A percentile compares a stretch with the other conserved stretches of the same genome.
Evolutionary conservation across 768 basidiomycete genomes (phyloP).

Genomic region (Baorangia bicolor): DNA sequence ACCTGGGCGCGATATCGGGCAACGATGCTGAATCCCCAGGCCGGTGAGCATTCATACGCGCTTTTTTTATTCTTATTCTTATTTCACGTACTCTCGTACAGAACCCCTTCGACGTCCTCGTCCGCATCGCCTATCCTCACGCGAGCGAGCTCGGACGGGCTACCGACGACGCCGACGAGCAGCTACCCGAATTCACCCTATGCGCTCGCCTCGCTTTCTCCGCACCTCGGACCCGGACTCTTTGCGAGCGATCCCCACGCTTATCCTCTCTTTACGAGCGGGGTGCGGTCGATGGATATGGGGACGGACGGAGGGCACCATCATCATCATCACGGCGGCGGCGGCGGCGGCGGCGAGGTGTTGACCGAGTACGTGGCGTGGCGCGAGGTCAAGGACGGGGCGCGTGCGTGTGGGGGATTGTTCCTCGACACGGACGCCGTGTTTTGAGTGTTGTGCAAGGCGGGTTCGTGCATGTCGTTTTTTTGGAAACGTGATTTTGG

Average conservation of each 20-base stretch:
- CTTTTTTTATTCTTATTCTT: not conserved
- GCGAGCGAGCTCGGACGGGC: not conserved
- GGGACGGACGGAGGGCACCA: not conserved
- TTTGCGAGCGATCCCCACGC: not conserved
- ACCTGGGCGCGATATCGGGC: not conserved
- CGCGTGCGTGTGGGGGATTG: not conserved
- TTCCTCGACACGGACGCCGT: constrained; percentile 1
- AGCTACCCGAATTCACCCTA: not conserved
- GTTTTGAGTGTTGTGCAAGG: no score
- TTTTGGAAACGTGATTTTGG: no score
- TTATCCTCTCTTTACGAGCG: not conserved
- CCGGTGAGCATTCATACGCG: not conserved
- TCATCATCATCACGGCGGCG: not conserved
- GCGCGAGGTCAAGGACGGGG: not conserved
- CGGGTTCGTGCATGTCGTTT: no score
- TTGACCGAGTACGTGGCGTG: not conserved
- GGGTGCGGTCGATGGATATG: not conserved
- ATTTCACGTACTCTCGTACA: not conserved
- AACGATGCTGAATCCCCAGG: not conserved
- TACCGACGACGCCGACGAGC: not conserved
- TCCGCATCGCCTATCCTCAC: constrained; percentile 5
- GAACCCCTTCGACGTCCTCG: constrained; percentile 4
- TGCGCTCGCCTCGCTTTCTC: not conserved
- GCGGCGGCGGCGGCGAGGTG: not conserved
- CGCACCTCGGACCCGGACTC: not conserved